Evolutionary conservation across 331 rosid genomes (phyloP).

Genomic region (Quercus phellos): DNA sequence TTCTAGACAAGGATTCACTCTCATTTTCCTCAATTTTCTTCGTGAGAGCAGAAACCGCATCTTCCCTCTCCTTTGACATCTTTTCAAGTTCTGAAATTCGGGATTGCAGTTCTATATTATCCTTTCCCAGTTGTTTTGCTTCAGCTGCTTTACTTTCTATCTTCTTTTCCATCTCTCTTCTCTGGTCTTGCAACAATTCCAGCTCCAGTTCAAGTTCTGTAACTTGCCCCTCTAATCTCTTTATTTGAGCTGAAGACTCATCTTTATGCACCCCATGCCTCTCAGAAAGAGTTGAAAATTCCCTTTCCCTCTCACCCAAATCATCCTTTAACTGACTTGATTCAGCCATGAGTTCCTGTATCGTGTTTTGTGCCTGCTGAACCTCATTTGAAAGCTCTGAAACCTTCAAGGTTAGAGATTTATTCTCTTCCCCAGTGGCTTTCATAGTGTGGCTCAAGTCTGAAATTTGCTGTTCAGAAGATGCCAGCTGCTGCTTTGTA

Average conservation of each 20-base stretch:
- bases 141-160: slow-evolving; percentile 37
- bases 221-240: slow-evolving; percentile 42
- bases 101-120: slow-evolving; percentile 34
- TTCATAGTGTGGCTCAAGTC: slow-evolving; percentile 36
- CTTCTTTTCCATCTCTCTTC: slow-evolving; percentile 40
- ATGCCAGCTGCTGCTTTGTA: slow-evolving; percentile 49
- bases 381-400: slow-evolving; percentile 48
- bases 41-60: slow-evolving; percentile 36
- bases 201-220: slow-evolving; percentile 45
- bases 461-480: slow-evolving; percentile 42
- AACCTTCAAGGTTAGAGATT: slow-evolving; percentile 45
- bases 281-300: slow-evolving; percentile 46
- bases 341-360: slow-evolving; percentile 49
- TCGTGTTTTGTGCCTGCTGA: slow-evolving; percentile 43
- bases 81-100: slow-evolving; percentile 49
- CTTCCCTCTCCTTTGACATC: slow-evolving; percentile 46
- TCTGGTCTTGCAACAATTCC: slow-evolving; percentile 40
- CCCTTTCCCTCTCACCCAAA: slow-evolving; percentile 39
- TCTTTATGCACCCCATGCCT: slow-evolving; percentile 43
- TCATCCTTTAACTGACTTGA: slow-evolving; percentile 47
- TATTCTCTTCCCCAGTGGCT: slow-evolving; percentile 61
- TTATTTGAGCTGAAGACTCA: slow-evolving; percentile 39
- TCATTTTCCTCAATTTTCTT: slow-evolving; percentile 47
- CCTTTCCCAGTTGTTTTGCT: slow-evolving; percentile 44
- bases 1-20: slow-evolving; percentile 41